Evolutionary conservation across 2,329 filamentous ascomycete genomes (phyloP).

Genomic region (Dactylonectria estremocensis): DNA sequence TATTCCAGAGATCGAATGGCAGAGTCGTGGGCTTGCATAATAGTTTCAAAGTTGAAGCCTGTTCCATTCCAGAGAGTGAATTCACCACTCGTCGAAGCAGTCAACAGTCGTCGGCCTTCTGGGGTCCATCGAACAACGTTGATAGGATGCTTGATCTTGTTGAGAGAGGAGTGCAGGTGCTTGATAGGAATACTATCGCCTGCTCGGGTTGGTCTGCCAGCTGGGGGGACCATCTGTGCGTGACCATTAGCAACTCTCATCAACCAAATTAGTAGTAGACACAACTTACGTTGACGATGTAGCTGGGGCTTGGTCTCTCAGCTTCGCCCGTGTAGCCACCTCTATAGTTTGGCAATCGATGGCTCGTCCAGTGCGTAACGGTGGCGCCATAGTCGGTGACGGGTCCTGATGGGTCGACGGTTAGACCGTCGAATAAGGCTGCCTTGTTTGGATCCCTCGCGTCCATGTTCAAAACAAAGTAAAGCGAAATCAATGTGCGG

Average conservation of each 20-base stretch:
- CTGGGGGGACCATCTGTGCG: constrained; percentile 85
- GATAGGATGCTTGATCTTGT: constrained; percentile 98
- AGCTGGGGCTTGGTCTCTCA: constrained; percentile 90
- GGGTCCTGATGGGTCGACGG: constrained; percentile 71
- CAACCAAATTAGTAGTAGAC: not conserved
- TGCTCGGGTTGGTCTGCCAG: constrained; percentile 80
- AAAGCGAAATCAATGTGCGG: too few relatives aligned
- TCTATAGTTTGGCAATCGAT: constrained; percentile 79
- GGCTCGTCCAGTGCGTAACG: constrained; percentile 91
- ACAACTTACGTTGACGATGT: constrained; percentile 84
- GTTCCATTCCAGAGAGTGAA: constrained; percentile 99
- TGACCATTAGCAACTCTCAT: constrained; percentile 39
- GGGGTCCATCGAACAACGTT: constrained; percentile 99
- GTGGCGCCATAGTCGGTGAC: constrained; percentile 95
- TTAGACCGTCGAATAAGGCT: constrained; percentile 38
- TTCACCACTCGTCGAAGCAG: constrained; percentile 95
- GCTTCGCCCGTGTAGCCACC: constrained; percentile 80
- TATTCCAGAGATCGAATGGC: constrained; percentile 88
- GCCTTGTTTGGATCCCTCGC: constrained; percentile 23
- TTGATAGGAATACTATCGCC: constrained; percentile 94
- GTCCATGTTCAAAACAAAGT: constrained; percentile 21
- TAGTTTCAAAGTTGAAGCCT: constrained; percentile 99
- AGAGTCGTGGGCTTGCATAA: constrained; percentile 97
- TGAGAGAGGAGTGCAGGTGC: constrained; percentile 96
- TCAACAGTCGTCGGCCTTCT: constrained; percentile 91